These are phyloP conservation scores for Flaveria sonorensis DNA, from an alignment of 129 eudicot species.

Conservation along the genomic window DNA sequence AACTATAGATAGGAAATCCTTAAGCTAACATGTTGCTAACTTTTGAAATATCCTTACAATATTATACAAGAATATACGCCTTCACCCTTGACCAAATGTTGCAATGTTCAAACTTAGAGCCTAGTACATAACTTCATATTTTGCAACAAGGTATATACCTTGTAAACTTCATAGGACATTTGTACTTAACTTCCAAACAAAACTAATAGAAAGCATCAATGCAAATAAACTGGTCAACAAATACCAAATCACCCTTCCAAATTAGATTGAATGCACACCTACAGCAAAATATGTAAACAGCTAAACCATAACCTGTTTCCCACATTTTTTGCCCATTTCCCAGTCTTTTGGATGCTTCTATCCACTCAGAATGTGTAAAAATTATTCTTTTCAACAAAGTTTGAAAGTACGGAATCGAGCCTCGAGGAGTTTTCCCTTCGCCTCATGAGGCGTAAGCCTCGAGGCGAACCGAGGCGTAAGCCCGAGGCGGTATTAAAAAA, in stretches of 20 bases:
- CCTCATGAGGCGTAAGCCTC: too few species aligned
- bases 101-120: background rate
- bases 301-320: background rate
- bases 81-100: background rate
- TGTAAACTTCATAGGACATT: constrained; percentile 5
- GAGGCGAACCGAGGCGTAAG: too few species aligned
- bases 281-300: background rate
- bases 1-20: background rate
- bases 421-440: too few species aligned
- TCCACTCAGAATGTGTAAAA: constrained; percentile 15
- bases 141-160: constrained; percentile 12
- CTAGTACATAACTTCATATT: background rate
- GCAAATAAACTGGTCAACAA: background rate
- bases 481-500: too few species aligned
- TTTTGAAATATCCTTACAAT: background rate
- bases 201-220: constrained; percentile 12
- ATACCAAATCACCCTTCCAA: background rate
- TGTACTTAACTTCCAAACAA: constrained; percentile 11
- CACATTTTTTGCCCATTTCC: background rate
- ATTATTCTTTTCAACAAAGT: constrained; percentile 22
- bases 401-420: too few species aligned
- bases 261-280: background rate
- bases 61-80: background rate
- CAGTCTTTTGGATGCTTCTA: background rate
- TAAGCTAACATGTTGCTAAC: background rate